phyloP scores from a whole-genome alignment of 179 eudicot genomes.

The Carnegiea gigantea region DNA sequence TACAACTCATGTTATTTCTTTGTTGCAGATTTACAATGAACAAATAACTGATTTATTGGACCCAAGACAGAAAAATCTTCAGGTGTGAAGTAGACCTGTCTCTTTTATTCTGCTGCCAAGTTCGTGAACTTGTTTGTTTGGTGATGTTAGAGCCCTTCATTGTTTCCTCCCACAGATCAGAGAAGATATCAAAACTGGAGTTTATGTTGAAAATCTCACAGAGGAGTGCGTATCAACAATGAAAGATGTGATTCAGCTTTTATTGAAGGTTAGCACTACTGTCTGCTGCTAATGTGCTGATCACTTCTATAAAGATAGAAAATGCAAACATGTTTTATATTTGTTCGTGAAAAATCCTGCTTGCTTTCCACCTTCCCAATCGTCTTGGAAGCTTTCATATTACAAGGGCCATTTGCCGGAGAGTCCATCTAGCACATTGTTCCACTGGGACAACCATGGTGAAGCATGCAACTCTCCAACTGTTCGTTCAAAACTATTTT shows the following conservation, averaged over 20 bases:
- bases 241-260: slow-evolving; percentile 73
- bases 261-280: slow-evolving; percentile 60
- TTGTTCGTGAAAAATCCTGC: too few relatives aligned
- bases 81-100: slow-evolving; percentile 43
- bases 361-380: too few relatives aligned
- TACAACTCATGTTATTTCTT: slow-evolving; percentile 1
- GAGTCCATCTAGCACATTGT: not conserved
- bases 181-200: slow-evolving; percentile 93
- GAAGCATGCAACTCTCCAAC: not conserved
- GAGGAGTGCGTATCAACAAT: slow-evolving; percentile 78
- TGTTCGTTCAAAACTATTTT: not conserved
- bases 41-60: slow-evolving; percentile 96
- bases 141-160: slow-evolving; percentile 3
- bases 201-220: slow-evolving; percentile 90
- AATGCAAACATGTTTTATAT: not conserved
- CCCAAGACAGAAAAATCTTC: slow-evolving; percentile 89
- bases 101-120: slow-evolving; percentile 8
- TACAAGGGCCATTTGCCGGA: not conserved
- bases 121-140: not conserved
- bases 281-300: not conserved
- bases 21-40: slow-evolving; percentile 82
- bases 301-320: not conserved
- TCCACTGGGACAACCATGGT: not conserved
- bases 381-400: not conserved
- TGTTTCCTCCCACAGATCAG: slow-evolving; percentile 55